A percentile compares a stretch with the other conserved stretches of the same genome.
These are phyloP conservation scores for Ceratocystiopsis brevicomis DNA, from an alignment of 2,329 filamentous ascomycete species.

Conservation along the genomic window DNA sequence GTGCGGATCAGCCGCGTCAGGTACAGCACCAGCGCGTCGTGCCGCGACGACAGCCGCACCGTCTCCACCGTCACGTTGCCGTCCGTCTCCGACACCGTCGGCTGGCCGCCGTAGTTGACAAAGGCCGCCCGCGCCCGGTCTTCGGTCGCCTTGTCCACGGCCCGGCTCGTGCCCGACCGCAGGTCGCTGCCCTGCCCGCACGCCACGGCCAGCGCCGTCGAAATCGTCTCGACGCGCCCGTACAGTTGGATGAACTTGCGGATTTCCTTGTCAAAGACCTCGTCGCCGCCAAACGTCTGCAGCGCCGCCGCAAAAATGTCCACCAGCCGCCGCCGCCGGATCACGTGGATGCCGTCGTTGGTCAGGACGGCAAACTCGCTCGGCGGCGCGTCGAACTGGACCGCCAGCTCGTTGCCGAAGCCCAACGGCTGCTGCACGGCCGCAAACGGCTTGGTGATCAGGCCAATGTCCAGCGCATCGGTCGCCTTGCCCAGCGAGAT, in stretches of 20 bases:
- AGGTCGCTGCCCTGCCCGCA: conserved; percentile 78
- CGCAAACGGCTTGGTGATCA: conserved; percentile 54
- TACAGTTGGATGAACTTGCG: conserved; percentile 73
- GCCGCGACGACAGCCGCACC: conserved; percentile 71
- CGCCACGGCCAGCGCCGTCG: conserved; percentile 80
- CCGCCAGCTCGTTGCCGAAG: conserved; percentile 86
- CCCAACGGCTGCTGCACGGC: conserved; percentile 50
- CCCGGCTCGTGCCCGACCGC: conserved; percentile 50
- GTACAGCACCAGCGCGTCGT: conserved; percentile 76
- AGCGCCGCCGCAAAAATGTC: conserved; percentile 81
- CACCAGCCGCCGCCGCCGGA: conserved; percentile 67
- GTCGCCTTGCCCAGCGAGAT: conserved; percentile 47
- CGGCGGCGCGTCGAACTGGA: conserved; percentile 75
- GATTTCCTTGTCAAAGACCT: conserved; percentile 65
- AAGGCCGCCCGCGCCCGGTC: conserved; percentile 75
- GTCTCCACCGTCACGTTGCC: conserved; percentile 50
- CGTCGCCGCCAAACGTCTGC: conserved; percentile 51
- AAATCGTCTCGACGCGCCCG: conserved; percentile 72
- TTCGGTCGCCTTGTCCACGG: conserved; percentile 68
- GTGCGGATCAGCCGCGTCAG: conserved; percentile 73
- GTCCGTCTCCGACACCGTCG: conserved; percentile 58
- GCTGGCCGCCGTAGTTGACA: conserved; percentile 80
- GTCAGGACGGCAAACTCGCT: conserved; percentile 83
- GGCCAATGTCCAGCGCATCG: conserved; percentile 57
- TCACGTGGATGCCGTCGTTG: conserved; percentile 72